phyloP scores from a whole-genome alignment of 257 asterid genomes.

The Cruciata laevipes region DNA sequence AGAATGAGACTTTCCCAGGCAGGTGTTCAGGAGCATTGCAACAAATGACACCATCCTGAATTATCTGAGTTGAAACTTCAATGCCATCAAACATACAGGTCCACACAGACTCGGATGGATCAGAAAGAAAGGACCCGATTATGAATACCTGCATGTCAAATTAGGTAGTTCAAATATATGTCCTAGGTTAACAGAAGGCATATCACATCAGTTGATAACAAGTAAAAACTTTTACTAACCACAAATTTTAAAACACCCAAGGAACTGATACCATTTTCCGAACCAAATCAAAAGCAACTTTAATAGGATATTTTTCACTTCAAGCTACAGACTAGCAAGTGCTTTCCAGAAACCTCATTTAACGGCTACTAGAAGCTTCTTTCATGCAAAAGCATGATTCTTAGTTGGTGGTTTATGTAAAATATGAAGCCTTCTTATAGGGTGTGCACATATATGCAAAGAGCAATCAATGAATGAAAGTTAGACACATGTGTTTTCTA shows the following conservation, averaged over 20 bases:
- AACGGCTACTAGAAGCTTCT: background rate
- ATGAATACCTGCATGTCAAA: slow-evolving; percentile 57
- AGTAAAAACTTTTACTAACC: background rate
- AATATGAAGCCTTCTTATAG: background rate
- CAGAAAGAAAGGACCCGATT: slow-evolving; percentile 74
- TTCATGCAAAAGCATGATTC: background rate
- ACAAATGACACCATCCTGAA: slow-evolving; percentile 80
- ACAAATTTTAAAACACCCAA: background rate
- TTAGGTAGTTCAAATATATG: slow-evolving; percentile 16
- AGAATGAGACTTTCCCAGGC: slow-evolving; percentile 70
- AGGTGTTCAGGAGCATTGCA: slow-evolving; percentile 71
- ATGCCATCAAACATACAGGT: slow-evolving; percentile 89
- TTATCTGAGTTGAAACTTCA: slow-evolving; percentile 75
- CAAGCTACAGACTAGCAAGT: background rate
- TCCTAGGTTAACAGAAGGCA: background rate
- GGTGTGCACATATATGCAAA: background rate
- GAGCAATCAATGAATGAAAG: background rate
- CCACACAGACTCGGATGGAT: slow-evolving; percentile 61
- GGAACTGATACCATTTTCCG: background rate
- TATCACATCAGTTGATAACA: too few species aligned
- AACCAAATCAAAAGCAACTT: background rate
- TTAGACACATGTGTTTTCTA: background rate
- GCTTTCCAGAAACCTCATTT: background rate
- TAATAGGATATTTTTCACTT: background rate
- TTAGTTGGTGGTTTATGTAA: background rate